A percentile compares a stretch with the other conserved stretches of the same genome.
Conservation (phyloP, 1,139 yeast species). For the Wickerhamomyces sp. region DNA sequence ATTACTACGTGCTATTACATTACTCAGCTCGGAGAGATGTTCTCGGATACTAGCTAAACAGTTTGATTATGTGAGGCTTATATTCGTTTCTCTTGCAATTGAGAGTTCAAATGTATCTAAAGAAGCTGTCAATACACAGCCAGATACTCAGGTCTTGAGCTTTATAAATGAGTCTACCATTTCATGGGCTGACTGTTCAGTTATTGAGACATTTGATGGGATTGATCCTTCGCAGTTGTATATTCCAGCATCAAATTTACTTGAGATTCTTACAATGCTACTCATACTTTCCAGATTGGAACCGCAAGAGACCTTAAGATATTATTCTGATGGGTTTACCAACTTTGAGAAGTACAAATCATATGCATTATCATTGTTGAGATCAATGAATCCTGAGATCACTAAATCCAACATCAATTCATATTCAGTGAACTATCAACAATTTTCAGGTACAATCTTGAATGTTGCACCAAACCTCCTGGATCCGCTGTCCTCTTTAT, state of each 20-base stretch:
- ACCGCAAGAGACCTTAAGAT: conserved; percentile 24
- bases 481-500: conserved; percentile 31
- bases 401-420: conserved; percentile 22
- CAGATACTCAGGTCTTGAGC: conserved; percentile 8
- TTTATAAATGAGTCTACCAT: conserved; percentile 11
- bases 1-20: conserved; percentile 35
- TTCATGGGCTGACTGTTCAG: conserved; percentile 27
- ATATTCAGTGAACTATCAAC: conserved; percentile 28
- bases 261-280: conserved; percentile 39
- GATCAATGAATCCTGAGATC: conserved; percentile 38
- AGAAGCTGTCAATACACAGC: conserved; percentile 5
- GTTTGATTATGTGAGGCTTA: conserved; percentile 30
- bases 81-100: conserved; percentile 36
- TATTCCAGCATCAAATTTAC: conserved; percentile 34
- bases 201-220: conserved; percentile 25
- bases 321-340: conserved; percentile 10
- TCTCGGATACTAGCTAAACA: conserved; percentile 28
- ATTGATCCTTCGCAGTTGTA: conserved; percentile 30
- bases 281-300: conserved; percentile 32
- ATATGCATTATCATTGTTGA: conserved; percentile 33
- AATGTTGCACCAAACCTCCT: conserved; percentile 36
- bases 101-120: conserved; percentile 14
- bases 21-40: conserved; percentile 34
- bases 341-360: conserved; percentile 24
- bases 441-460: conserved; percentile 32